Conservation (phyloP, 371 early-diverging fungal species). For the Choanephora cucurbitarum region DNA sequence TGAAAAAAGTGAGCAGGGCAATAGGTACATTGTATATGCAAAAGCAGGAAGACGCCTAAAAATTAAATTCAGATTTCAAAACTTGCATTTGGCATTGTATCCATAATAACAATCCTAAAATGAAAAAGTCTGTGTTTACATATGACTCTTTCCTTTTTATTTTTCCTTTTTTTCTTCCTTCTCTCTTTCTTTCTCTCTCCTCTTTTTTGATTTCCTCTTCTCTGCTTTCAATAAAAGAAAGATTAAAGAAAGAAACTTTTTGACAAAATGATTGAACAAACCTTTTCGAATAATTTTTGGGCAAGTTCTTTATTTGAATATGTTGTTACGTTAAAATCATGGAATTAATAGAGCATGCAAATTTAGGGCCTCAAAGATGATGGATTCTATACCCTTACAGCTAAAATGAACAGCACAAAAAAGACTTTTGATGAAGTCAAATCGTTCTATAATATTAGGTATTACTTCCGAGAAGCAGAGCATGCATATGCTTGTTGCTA, state of each 20-base stretch:
- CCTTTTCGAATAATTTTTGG: constrained; percentile 53
- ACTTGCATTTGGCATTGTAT: no score
- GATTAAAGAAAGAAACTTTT: no score
- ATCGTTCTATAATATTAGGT: constrained; percentile 37
- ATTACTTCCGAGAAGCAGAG: neutral
- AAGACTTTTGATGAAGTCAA: constrained; percentile 81
- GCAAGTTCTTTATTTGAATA: constrained; percentile 13
- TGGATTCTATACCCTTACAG: constrained; percentile 81
- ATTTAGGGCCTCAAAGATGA: constrained; percentile 82
- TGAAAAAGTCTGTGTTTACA: no score
- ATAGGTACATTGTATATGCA: no score
- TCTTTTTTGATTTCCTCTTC: neutral
- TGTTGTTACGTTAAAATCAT: neutral
- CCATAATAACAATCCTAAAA: no score
- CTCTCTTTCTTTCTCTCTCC: neutral
- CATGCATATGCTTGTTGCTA: neutral
- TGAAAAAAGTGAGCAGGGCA: no score
- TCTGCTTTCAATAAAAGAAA: neutral
- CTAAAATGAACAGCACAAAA: constrained; percentile 83
- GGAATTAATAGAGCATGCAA: no score
- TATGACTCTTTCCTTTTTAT: no score
- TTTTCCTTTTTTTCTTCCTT: no score
- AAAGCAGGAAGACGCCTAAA: no score
- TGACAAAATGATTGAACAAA: constrained; percentile 14
- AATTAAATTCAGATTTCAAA: no score